Evolutionary conservation across 2,329 filamentous ascomycete genomes (phyloP), one percentile per base, ranked within the genome.

Genomic region (Magnaporthiopsis poae): DNA sequence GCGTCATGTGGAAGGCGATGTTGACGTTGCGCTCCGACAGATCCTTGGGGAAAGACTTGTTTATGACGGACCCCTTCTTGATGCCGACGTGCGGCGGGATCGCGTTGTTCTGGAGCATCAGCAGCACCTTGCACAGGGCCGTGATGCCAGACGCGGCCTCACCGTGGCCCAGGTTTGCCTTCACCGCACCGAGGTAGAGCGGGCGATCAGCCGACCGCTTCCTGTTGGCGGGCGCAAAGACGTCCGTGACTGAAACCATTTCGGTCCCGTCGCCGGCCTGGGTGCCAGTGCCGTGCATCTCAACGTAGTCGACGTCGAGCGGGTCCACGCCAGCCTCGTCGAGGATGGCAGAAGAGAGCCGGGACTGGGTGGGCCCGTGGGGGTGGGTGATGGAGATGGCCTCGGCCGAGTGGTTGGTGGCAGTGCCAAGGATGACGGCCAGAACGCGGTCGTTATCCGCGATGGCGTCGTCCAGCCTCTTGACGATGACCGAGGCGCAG

Each of bases 251-350:
- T 0, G 89, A 92, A 0, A 86, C 81, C 88, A 94, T 93, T 75
- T 96, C 92, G 4, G 87, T 89, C 9, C 87, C 88, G 73, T 96
- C 92, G 68, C 90, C 92, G 39, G 90, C 91, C 75, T 95, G 90
- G 0, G 91, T 96, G 39, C 92, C 92, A 2, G 92, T 96, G 18
- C 90, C 92, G 75, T 96, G 91, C 88, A 95, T 92, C 77, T 96
- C 92, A 11, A 96, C 88, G 72, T 94, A 96, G 75, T 87, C 87
- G 63, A 96, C 84, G 69, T 93, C 89, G 64, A 87, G 83, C 1
- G 91, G 89, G 72, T 93, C 88, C 29, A 95, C 83, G 67, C 89
- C 88, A 60, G 90, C 88, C 61, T 90, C 85, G 63, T 88, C 84
- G 0, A 95, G 81, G 35, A 95, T 87, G 59, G 85, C 81, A 66